Evolutionary conservation across 2,329 filamentous ascomycete species (phyloP), one percentile per base, ranked within the genome.

Genomic region (Eutypa lata): DNA sequence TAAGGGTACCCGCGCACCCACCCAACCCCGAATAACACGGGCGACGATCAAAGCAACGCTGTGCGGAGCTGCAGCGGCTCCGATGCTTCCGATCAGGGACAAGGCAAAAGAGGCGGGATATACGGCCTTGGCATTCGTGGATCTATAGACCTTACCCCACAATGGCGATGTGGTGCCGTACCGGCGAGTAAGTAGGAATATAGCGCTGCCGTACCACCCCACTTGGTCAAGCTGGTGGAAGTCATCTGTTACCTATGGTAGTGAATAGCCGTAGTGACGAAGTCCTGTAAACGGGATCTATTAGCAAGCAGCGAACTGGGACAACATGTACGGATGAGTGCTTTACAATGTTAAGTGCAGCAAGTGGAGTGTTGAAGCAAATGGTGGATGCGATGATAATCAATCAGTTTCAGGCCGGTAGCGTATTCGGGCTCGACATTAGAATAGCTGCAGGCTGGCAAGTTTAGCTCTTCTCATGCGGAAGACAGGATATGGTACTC

Each of bases 191-290:
- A 31, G 26, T 11, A 53, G 37, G 51, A 53, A 53, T 6, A 26
- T 47, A 14, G 33, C 47, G 37, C 47, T 42, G 7, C 47, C 47
- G 35, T 52, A 52, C 45, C 50, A 52, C 14, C 18, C 50, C 11
- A 52, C 37, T 13, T 52, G 16, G 35, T 49, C 35, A 21, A 52
- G 50, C 7, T 35, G 26, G 16, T 52, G 24, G 18, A 54, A 54
- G 11, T 54, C 53, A 38, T 44, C 37, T 22, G 53, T 54, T n/a
- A n/a, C n/a, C n/a, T 37, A 54, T 54, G 13, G 14, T 13, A 16
- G 50, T n/a, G 53, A 35, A 56, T 56, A 3, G 53, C 53, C 7
- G 52, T 54, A 10, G 47, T 42, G n/a, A 57, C 38, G 47, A 57
- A 54, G 21, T 10, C 26, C 26, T 31, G 26, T 10, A 31, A 10